phyloP scores from a whole-genome alignment of 164 flowering plant genomes.

The Magnolia officinalis region DNA sequence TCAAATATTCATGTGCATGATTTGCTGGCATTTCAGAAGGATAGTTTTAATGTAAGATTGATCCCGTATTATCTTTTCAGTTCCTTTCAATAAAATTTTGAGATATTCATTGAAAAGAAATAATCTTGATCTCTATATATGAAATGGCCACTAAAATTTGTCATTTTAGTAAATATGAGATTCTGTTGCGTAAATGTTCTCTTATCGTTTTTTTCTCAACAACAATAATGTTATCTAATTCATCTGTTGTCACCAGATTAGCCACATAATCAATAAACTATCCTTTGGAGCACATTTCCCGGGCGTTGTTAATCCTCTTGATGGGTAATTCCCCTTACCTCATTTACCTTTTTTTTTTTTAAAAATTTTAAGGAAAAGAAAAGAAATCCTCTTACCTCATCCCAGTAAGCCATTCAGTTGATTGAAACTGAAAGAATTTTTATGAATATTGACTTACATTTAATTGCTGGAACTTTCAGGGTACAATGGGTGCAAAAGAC shows the following conservation, averaged over 20 bases:
- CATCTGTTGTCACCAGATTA: constrained; percentile 39
- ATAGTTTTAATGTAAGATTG: constrained; percentile 48
- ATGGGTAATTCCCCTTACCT: constrained; percentile 40
- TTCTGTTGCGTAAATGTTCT: not conserved
- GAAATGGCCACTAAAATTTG: no score
- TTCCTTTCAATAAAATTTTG: not conserved
- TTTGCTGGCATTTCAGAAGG: constrained; percentile 47
- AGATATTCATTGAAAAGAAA: not conserved
- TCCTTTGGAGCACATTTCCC: constrained; percentile 68
- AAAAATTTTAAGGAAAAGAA: no score
- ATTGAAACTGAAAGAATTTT: not conserved
- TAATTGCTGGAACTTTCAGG: constrained; percentile 31
- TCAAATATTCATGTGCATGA: constrained; percentile 43
- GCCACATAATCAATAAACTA: constrained; percentile 60
- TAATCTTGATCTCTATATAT: not conserved
- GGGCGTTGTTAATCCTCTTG: constrained; percentile 70
- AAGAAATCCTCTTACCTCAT: not conserved
- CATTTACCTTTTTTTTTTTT: no score
- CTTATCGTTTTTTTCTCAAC: not conserved
- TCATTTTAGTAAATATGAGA: no score
- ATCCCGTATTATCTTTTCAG: not conserved
- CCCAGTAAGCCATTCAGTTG: not conserved
- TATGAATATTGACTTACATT: not conserved
- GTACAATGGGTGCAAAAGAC: constrained; percentile 55
- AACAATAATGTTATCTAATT: not conserved